Percentiles rank a stretch among this genome's conserved stretches.
These are phyloP conservation scores for Hebeloma cylindrosporum DNA, from an alignment of 768 basidiomycete genomes.

Conservation along the genomic window DNA sequence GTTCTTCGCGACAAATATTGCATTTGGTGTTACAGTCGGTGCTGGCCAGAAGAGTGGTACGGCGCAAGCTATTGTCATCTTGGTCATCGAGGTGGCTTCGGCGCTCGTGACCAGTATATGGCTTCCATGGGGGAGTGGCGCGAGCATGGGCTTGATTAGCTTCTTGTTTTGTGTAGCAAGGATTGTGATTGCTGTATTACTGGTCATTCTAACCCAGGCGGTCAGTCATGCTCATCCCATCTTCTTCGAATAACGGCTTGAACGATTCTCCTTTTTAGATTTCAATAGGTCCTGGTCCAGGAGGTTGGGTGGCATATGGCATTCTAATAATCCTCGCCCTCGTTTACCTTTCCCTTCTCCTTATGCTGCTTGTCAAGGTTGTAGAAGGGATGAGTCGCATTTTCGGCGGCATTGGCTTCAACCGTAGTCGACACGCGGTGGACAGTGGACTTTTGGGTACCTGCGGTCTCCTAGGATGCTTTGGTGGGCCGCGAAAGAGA, in stretches of 20 bases:
- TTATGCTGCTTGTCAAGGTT: slow-evolving; percentile 85
- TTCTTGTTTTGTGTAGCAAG: slow-evolving; percentile 91
- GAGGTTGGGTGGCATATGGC: slow-evolving; percentile 93
- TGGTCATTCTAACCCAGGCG: slow-evolving; percentile 87
- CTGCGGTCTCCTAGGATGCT: slow-evolving; percentile 69
- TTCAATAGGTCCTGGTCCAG: slow-evolving; percentile 74
- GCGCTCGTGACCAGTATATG: slow-evolving; percentile 90
- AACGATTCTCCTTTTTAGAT: slow-evolving; percentile 51
- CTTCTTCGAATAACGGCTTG: not conserved
- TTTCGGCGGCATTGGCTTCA: slow-evolving; percentile 76
- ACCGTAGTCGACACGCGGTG: slow-evolving; percentile 73
- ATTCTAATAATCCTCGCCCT: slow-evolving; percentile 82
- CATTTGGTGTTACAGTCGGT: slow-evolving; percentile 83
- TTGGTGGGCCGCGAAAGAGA: slow-evolving; percentile 45
- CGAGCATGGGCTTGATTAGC: slow-evolving; percentile 94
- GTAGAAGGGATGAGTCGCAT: slow-evolving; percentile 82
- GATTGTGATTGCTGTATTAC: slow-evolving; percentile 84
- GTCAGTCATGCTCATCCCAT: slow-evolving; percentile 46
- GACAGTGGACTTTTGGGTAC: slow-evolving; percentile 90
- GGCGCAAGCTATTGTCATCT: slow-evolving; percentile 85
- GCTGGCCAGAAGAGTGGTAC: slow-evolving; percentile 90
- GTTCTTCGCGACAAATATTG: slow-evolving; percentile 78
- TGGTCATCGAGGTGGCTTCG: slow-evolving; percentile 84
- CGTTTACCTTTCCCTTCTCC: slow-evolving; percentile 77
- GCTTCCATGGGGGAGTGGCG: slow-evolving; percentile 96